Base-by-base conservation (phyloP, 1,284 basidiomycete genomes). In the Trichosporon inkin region DNA sequence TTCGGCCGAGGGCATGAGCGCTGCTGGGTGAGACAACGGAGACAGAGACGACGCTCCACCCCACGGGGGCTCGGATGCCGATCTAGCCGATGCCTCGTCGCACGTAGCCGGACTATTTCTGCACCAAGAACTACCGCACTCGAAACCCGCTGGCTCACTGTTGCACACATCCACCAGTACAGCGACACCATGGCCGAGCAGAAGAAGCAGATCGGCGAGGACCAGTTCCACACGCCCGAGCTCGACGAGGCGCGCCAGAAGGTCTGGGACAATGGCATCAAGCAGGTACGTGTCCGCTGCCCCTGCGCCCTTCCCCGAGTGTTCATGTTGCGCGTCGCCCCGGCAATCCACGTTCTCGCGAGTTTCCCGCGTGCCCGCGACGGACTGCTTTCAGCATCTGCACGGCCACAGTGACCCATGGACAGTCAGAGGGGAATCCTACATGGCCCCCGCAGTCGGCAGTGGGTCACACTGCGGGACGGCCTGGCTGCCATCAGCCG, bases 261-360 rank as follows among this genome's bases (percentile, higher is more conserved):
- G 6, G 55, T 64, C 39, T 64, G 54, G 49, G 60, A 64, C 57
- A 55, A 54, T 37, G 63, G 63, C 34, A 59, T 64, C 41, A 38
- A 61, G 63, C 56, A 57, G 60, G 60, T 61, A 53, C 49, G 60
- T 22, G 36, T 2, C 6, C 2, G n/a, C n/a, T n/a, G n/a, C 32
- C 6, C 28, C 16, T 24, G 28, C 28, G 35, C 38, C n/a, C 37
- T 28, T 37, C 16, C 13, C 6, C n/a, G 54, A 17, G 10, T 17
- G 14, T 24, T 3, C 2, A 1, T 24, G 4, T 10, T 14, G 16
- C 5, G 10, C 22, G 13, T 28, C 24, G 10, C 22, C 22, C 10
- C 13, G 22, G 20, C 22, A 11, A 28, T 11, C 44, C 8, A 5
- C 24, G 13, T 22, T 2, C 47, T 32, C 22, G 1, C 16, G 22